Evolutionary conservation across 2,329 filamentous ascomycete species (phyloP).

Genomic region (Aureobasidium namibiae): DNA sequence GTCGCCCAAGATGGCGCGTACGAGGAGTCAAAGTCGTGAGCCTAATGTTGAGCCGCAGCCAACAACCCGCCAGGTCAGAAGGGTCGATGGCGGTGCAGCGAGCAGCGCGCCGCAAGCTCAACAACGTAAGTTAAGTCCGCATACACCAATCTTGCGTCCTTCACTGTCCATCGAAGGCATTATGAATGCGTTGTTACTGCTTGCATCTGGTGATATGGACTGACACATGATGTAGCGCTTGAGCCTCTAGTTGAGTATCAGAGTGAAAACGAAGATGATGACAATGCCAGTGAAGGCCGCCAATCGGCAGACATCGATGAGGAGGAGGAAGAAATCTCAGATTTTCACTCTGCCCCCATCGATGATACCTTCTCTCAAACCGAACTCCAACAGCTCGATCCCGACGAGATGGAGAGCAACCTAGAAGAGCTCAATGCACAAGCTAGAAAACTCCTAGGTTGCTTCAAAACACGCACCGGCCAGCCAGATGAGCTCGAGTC

Average conservation of each 20-base stretch:
- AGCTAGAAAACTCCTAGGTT: constrained; percentile 21
- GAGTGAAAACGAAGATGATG: not conserved
- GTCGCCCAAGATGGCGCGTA: constrained; percentile 16
- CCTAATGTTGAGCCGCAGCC: constrained; percentile 17
- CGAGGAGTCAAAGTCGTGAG: constrained; percentile 33
- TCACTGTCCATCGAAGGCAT: not conserved
- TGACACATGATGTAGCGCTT: not conserved
- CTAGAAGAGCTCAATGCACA: constrained; percentile 29
- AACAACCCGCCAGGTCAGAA: constrained; percentile 18
- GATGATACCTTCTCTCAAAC: constrained; percentile 32
- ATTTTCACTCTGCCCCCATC: not conserved
- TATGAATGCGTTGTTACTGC: not conserved
- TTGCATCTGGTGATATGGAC: not conserved
- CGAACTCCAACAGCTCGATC: constrained; percentile 34
- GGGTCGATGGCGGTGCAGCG: constrained; percentile 16
- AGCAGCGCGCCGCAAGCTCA: constrained; percentile 14
- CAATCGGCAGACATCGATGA: not conserved
- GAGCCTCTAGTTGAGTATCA: not conserved
- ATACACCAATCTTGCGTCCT: not conserved
- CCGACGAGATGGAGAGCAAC: constrained; percentile 33
- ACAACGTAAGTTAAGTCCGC: not conserved
- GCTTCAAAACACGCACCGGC: constrained; percentile 23
- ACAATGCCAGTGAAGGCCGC: not conserved
- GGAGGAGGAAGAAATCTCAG: not conserved
- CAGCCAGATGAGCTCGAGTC: constrained; percentile 19